Conservation (phyloP, 2,329 filamentous ascomycete species). For the Colletotrichum godetiae region DNA sequence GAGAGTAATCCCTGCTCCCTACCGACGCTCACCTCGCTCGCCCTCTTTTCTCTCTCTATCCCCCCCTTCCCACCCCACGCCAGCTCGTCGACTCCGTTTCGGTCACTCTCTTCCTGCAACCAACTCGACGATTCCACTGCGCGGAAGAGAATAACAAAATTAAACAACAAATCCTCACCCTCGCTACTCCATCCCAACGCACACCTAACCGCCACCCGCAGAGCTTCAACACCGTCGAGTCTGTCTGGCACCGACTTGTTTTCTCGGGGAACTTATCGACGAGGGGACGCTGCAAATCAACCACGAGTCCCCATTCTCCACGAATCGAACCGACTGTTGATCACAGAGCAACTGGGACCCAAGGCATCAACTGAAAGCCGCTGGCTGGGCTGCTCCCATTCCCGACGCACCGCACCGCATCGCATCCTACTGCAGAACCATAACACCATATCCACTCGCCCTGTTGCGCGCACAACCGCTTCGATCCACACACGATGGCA, state of each 20-base stretch:
- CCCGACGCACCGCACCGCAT: neutral
- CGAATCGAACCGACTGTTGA: conserved; percentile 28
- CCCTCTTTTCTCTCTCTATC: conserved; percentile 34
- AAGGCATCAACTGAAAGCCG: neutral
- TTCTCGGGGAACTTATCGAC: neutral
- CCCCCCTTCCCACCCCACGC: conserved; percentile 26
- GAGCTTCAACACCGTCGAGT: conserved; percentile 3
- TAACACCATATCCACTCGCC: conserved; percentile 8
- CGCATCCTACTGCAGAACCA: neutral
- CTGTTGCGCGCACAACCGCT: conserved; percentile 16
- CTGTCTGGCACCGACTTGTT: conserved; percentile 26
- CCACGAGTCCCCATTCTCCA: conserved; percentile 15
- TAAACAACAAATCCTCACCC: conserved; percentile 26
- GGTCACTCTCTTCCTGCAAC: conserved; percentile 21
- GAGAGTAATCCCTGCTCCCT: conserved; percentile 8
- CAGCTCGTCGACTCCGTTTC: neutral
- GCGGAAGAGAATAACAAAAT: conserved; percentile 34
- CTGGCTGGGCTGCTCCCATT: conserved; percentile 1
- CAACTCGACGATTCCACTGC: conserved; percentile 25
- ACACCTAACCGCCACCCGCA: neutral
- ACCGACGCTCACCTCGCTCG: conserved; percentile 23
- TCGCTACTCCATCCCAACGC: conserved; percentile 8
- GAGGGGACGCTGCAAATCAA: conserved; percentile 10
- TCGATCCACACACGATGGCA: conserved; percentile 57
- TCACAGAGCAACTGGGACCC: conserved; percentile 15